Base-by-base conservation (phyloP, 768 basidiomycete species). In the Clavulina sp. region DNA sequence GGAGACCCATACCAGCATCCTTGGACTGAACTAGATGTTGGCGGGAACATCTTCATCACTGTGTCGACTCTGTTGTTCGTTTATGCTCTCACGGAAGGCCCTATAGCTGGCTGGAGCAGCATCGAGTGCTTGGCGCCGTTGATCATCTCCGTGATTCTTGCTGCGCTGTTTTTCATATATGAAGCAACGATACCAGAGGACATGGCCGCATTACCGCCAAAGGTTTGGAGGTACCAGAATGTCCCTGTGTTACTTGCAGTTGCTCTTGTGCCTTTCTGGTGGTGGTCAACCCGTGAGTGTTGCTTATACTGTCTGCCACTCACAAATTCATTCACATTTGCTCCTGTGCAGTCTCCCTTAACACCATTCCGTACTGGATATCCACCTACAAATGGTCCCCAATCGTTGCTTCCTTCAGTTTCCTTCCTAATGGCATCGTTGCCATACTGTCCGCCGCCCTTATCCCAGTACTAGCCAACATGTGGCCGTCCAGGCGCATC, bases 141-240 rank as follows among this genome's bases (percentile, higher is more conserved):
- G 34, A 59, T 74, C 7, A 56, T 76, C 31, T 70, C 75, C 4
- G 58, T 73, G 52, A 31, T 69, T 5, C 54, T 72, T 9, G 57
- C 63, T 33, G 56, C 61, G 26, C 60, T 49, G 1, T 79, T 79
- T 64, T 73, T 78, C 61, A 62, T 67, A 48, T 77, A 70, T 68
- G 75, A 78, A 56, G 61, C 67, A 5, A 41, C 56, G 0, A 59
- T 74, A 9, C 70, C 69, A 2, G 56, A 58, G 18, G 61, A 70
- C 9, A 59, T 58, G 4, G 74, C 76, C 9, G 68, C 69, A 3
- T 58, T 73, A 18, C 70, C 72, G 3, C 71, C 73, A 28, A 60
- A 58, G 31, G 66, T 62, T 1, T 73, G 70, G 73, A 63, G 57
- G 36, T 70, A 67, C 51, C 59, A 56, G 16, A 74, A 72, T 50